Evolutionary conservation across 2,329 filamentous ascomycete species (phyloP).

Genomic region (Aurifilum marmelostoma): DNA sequence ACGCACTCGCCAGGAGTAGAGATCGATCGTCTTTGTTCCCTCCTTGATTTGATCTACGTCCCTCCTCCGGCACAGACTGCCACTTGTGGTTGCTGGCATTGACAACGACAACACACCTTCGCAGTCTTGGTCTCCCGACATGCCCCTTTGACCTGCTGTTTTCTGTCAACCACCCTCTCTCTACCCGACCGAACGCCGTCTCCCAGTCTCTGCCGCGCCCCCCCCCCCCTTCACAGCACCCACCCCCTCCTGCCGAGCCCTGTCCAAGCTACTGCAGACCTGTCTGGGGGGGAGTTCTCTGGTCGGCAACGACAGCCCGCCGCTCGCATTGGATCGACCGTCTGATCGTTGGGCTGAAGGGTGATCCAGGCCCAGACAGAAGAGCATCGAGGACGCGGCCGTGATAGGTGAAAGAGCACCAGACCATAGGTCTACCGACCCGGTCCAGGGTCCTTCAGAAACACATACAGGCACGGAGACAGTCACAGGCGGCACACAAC

Average conservation of each 20-base stretch:
- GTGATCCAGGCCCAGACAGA: background rate
- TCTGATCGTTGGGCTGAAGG: conserved; percentile 1
- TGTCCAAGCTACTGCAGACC: background rate
- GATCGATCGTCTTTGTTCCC: conserved; percentile 6
- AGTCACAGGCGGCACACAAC: background rate
- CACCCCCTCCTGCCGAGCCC: background rate
- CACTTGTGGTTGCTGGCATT: background rate
- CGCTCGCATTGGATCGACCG: conserved; percentile 9
- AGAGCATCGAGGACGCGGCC: background rate
- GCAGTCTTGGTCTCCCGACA: background rate
- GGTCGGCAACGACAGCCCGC: background rate
- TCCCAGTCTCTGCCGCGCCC: background rate
- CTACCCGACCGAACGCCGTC: background rate
- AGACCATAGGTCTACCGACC: background rate
- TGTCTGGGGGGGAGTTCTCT: background rate
- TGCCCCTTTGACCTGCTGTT: background rate
- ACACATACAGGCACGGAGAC: background rate
- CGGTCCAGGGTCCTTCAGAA: background rate
- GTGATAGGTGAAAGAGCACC: background rate
- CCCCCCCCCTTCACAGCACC: background rate
- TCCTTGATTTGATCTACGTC: conserved; percentile 13
- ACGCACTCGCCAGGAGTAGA: background rate
- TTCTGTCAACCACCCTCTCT: background rate
- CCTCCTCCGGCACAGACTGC: conserved; percentile 1
- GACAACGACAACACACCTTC: conserved; percentile 4